Evolutionary conservation across 2,329 filamentous ascomycete genomes (phyloP).

Genomic region (Claviceps monticola): DNA sequence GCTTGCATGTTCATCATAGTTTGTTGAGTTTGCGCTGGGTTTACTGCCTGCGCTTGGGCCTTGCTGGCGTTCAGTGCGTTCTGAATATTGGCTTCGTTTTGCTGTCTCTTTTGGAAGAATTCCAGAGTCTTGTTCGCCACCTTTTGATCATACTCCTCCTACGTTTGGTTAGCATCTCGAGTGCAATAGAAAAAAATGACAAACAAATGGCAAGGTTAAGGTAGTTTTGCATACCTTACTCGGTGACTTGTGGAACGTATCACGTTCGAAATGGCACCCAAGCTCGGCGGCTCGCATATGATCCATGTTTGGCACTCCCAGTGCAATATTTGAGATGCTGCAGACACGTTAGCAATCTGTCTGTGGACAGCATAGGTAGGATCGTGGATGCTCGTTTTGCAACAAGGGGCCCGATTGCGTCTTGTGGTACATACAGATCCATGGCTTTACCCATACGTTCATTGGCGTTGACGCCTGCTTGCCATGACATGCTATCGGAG

Average conservation of each 20-base stretch:
- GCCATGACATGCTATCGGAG: conserved; percentile 24
- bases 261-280: conserved; percentile 34
- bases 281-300: conserved; percentile 25
- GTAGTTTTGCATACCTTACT: conserved; percentile 27
- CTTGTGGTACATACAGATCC: conserved; percentile 24
- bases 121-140: conserved; percentile 33
- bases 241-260: conserved; percentile 29
- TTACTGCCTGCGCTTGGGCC: conserved; percentile 16
- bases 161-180: conserved; percentile 6
- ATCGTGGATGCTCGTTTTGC: neutral
- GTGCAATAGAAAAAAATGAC: neutral
- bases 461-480: conserved; percentile 20
- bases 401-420: neutral
- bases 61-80: conserved; percentile 30
- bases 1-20: conserved; percentile 41
- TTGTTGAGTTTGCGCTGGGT: conserved; percentile 22
- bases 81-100: conserved; percentile 34
- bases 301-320: conserved; percentile 30
- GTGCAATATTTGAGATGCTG: conserved; percentile 39
- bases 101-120: conserved; percentile 35
- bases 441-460: conserved; percentile 30
- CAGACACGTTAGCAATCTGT: conserved; percentile 4
- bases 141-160: conserved; percentile 37
- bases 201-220: neutral
- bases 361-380: conserved; percentile 13